phyloP scores from a whole-genome alignment of 371 early-diverging fungal genomes.

The Rhizomucor miehei region DNA sequence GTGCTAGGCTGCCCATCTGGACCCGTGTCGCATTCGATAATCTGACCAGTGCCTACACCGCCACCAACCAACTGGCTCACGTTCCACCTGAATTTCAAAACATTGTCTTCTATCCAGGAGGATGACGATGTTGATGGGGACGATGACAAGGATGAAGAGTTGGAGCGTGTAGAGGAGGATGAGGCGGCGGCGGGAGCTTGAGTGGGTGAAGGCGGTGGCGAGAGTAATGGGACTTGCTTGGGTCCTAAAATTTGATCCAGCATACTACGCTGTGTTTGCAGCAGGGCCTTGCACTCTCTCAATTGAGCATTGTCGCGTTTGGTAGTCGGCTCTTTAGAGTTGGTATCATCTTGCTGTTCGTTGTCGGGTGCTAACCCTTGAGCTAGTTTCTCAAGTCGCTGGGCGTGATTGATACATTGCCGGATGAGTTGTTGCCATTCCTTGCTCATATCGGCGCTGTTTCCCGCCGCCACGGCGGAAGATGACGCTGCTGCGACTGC shows the following conservation, averaged over 20 bases:
- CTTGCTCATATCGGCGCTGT: slow-evolving; percentile 3
- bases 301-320: not conserved
- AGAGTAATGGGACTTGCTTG: not conserved
- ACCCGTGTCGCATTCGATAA: slow-evolving; percentile 13
- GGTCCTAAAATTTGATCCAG: slow-evolving; percentile 8
- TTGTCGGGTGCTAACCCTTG: slow-evolving; percentile 7
- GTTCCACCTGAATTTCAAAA: slow-evolving; percentile 12
- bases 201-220: too few species aligned
- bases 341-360: too few species aligned
- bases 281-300: slow-evolving; percentile 12
- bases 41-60: slow-evolving; percentile 16
- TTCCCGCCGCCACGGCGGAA: not conserved
- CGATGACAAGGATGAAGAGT: slow-evolving; percentile 4
- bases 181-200: not conserved
- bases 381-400: slow-evolving; percentile 9
- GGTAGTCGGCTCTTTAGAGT: slow-evolving; percentile 3
- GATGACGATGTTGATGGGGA: not conserved
- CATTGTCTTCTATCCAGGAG: slow-evolving; percentile 9
- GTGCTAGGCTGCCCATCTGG: slow-evolving; percentile 13
- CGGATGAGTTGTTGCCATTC: slow-evolving; percentile 9
- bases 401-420: slow-evolving; percentile 8
- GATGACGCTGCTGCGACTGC: slow-evolving; percentile 3
- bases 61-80: slow-evolving; percentile 23
- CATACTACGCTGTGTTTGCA: slow-evolving; percentile 14
- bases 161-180: slow-evolving; percentile 5